phyloP scores from a whole-genome alignment of 495 filamentous ascomycete species.

The Cudoniella acicularis region DNA sequence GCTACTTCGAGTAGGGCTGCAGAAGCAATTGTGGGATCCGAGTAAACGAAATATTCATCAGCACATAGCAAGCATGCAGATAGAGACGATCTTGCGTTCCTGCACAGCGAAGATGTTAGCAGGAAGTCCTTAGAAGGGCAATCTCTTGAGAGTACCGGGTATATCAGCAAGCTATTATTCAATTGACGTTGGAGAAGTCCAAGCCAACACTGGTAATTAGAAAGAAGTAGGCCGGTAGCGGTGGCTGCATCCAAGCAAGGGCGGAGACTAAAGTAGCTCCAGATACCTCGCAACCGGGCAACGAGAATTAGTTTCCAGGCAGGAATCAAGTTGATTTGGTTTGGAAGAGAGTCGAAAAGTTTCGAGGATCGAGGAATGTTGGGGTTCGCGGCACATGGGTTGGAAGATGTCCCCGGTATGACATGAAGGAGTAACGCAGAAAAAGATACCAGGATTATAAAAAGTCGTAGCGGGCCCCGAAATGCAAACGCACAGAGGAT shows the following conservation, averaged over 20 bases:
- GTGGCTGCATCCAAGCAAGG: neutral
- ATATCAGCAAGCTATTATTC: neutral
- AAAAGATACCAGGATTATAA: constrained; percentile 14
- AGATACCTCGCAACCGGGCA: neutral
- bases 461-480: constrained; percentile 20
- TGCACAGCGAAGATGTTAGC: constrained; percentile 6
- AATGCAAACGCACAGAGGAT: constrained; percentile 12
- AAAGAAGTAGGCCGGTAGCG: constrained; percentile 2
- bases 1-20: neutral
- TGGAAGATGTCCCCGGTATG: constrained; percentile 4
- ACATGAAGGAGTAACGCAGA: constrained; percentile 20
- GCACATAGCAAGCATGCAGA: neutral
- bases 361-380: neutral
- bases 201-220: constrained; percentile 10
- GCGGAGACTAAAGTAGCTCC: neutral
- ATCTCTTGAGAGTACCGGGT: constrained; percentile 3
- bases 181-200: constrained; percentile 2
- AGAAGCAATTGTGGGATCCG: neutral
- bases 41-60: neutral
- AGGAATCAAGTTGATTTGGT: neutral
- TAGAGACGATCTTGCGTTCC: neutral
- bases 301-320: neutral
- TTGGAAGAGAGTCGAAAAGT: neutral
- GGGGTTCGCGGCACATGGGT: constrained; percentile 6
- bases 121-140: neutral